Evolutionary conservation across 2,329 filamentous ascomycete genomes (phyloP).

Genomic region (Phialophora macrospora): DNA sequence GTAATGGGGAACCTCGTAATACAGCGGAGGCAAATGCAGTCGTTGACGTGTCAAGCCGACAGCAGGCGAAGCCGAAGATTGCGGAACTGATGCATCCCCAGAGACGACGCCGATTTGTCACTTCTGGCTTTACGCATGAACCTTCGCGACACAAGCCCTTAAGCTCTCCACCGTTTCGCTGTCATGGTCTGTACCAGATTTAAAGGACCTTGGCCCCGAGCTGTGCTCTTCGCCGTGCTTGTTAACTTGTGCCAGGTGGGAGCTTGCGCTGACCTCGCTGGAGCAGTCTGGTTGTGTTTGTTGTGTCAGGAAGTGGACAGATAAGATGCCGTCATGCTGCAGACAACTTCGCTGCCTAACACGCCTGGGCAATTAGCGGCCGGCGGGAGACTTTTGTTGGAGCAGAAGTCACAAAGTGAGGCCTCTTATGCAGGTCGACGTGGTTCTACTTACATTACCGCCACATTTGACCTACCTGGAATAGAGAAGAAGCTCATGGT

Average conservation of each 20-base stretch:
- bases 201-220: conserved; percentile 22
- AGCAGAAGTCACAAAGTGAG: conserved; percentile 24
- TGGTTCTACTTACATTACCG: conserved; percentile 22
- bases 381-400: conserved; percentile 10
- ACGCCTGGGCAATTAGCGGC: conserved; percentile 19
- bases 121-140: conserved; percentile 17
- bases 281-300: not conserved
- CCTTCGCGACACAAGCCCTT: conserved; percentile 31
- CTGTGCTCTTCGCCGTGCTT: conserved; percentile 6
- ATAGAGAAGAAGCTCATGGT: not conserved
- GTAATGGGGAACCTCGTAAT: conserved; percentile 31
- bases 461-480: conserved; percentile 7
- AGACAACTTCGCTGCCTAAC: conserved; percentile 33
- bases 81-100: conserved; percentile 31
- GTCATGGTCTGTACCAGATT: conserved; percentile 30
- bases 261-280: not conserved
- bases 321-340: conserved; percentile 30
- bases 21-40: conserved; percentile 34
- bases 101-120: conserved; percentile 34
- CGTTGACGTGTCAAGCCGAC: conserved; percentile 39
- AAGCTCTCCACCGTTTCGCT: conserved; percentile 19
- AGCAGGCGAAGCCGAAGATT: conserved; percentile 31
- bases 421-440: conserved; percentile 30
- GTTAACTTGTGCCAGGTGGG: conserved; percentile 11
- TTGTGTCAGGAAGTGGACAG: conserved; percentile 14